Conservation (phyloP, 169 alveolate species). For the Eimeria falciformis region DNA sequence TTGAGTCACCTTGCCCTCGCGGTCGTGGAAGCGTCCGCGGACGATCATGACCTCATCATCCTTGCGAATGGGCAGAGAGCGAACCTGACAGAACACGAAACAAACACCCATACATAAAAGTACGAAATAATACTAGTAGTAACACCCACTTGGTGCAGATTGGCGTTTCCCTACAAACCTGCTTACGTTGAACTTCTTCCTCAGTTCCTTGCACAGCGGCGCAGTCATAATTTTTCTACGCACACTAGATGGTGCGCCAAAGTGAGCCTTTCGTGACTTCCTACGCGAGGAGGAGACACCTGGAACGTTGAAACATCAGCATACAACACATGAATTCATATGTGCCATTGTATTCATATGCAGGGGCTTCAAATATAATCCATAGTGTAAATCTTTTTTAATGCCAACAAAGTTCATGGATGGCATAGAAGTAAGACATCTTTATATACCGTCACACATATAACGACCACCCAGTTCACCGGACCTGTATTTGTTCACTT, state of each 20-base stretch:
- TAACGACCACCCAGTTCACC: no score
- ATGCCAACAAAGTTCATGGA: no score
- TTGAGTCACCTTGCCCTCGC: constrained; percentile 98
- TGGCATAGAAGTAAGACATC: no score
- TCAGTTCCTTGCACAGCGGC: constrained; percentile 96
- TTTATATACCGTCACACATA: no score
- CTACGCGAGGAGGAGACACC: constrained; percentile 90
- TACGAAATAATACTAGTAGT: not conserved
- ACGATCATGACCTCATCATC: constrained; percentile 98
- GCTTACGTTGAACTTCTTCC: constrained; percentile 96
- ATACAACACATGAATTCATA: no score
- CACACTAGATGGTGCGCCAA: constrained; percentile 98
- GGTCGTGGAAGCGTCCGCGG: constrained; percentile 97
- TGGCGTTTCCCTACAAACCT: not conserved
- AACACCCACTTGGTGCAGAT: not conserved
- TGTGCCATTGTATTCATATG: no score
- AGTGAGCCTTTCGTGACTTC: constrained; percentile 98
- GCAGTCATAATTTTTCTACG: constrained; percentile 98
- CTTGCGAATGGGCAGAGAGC: constrained; percentile 98
- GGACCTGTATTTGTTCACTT: no score
- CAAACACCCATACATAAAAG: not conserved
- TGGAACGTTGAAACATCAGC: constrained; percentile 5
- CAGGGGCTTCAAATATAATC: no score
- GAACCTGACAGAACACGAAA: constrained; percentile 82
- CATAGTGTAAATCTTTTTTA: no score